Evolutionary conservation across 805 yeast species (phyloP).

Genomic region (Wickerhamiella sergipiensis): DNA sequence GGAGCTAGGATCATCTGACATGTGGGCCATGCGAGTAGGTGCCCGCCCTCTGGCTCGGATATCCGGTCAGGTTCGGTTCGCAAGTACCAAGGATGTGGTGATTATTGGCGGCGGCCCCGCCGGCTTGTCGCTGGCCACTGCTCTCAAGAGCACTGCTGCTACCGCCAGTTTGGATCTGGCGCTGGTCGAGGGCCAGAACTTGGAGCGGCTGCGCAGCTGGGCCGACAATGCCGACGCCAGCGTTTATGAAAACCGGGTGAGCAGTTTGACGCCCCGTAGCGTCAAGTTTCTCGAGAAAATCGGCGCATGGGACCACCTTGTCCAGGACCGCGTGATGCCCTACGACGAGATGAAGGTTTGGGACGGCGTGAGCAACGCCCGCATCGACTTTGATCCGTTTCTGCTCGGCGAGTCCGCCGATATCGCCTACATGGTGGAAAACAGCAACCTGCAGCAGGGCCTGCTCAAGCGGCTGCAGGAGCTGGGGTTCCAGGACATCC

Average conservation of each 20-base stretch:
- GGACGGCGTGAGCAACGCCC: conserved; percentile 65
- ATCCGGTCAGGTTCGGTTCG: not conserved
- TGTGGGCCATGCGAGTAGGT: no score
- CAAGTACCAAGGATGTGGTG: conserved; percentile 41
- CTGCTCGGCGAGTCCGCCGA: conserved; percentile 23
- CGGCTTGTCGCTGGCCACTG: conserved; percentile 75
- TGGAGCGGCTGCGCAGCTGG: conserved; percentile 41
- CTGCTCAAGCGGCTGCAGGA: conserved; percentile 41
- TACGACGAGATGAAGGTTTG: conserved; percentile 76
- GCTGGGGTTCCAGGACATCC: conserved; percentile 18
- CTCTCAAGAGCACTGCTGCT: conserved; percentile 49
- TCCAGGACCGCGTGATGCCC: conserved; percentile 56
- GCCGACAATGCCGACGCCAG: conserved; percentile 28
- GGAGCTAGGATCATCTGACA: no score
- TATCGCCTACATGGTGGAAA: conserved; percentile 81
- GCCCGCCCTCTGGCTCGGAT: no score
- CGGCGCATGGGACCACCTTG: conserved; percentile 64
- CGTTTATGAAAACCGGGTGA: conserved; percentile 62
- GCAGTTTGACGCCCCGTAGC: conserved; percentile 74
- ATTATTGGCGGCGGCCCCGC: conserved; percentile 98
- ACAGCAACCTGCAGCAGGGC: conserved; percentile 67
- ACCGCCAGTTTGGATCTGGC: conserved; percentile 48
- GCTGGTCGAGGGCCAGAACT: conserved; percentile 58
- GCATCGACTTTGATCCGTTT: conserved; percentile 56
- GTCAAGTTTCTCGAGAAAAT: conserved; percentile 49